Conservation (phyloP, 768 basidiomycete genomes). For the Russula foetens region DNA sequence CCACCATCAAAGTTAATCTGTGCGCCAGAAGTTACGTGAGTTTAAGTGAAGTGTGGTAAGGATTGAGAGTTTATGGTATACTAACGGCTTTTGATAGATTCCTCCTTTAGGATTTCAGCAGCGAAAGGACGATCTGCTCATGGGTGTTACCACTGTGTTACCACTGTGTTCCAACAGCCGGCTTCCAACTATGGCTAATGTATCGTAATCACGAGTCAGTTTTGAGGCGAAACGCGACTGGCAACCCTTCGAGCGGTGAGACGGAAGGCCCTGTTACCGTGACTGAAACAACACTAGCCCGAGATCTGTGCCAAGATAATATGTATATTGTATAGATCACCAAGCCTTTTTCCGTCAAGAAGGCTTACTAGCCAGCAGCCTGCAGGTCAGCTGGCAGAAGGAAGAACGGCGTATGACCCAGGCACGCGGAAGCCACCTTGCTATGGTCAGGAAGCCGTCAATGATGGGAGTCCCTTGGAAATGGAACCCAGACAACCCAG, state of each 20-base stretch:
- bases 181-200: no score
- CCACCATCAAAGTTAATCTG: slow-evolving; percentile 1
- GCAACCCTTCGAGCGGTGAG: not conserved
- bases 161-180: not conserved
- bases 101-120: no score
- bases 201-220: not conserved
- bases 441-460: not conserved
- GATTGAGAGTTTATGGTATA: not conserved
- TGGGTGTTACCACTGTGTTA: not conserved
- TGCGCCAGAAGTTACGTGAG: not conserved
- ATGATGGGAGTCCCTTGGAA: not conserved
- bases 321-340: no score
- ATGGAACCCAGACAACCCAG: not conserved
- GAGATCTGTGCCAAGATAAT: no score
- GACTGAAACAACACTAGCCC: no score
- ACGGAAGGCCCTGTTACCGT: not conserved
- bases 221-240: not conserved
- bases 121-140: not conserved
- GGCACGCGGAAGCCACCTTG: not conserved
- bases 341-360: not conserved
- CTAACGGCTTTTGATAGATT: no score
- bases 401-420: not conserved
- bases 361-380: not conserved
- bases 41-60: not conserved
- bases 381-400: not conserved